Percentiles rank a stretch among this genome's conserved stretches.
Conservation (phyloP, 805 yeast species). For the Deakozyma indianensis region DNA sequence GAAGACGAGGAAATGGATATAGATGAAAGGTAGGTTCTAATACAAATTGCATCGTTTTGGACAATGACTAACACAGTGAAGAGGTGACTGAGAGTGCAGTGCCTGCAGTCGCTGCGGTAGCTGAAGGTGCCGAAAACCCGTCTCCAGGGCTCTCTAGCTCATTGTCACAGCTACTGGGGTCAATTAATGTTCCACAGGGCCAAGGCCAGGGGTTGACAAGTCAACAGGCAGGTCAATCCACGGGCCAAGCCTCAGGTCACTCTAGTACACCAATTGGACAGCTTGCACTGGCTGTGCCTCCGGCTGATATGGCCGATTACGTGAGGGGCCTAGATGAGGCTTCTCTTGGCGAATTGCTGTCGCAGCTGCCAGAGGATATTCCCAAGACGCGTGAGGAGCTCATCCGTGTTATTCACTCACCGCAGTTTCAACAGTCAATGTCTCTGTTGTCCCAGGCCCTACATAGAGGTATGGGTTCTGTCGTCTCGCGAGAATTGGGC, state of each 20-base stretch:
- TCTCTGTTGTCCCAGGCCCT: constrained; percentile 30
- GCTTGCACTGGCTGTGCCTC: constrained; percentile 17
- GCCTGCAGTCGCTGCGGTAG: not conserved
- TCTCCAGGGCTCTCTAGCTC: constrained; percentile 1
- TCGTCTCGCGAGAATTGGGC: not conserved
- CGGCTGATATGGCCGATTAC: constrained; percentile 21
- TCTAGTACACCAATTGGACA: not conserved
- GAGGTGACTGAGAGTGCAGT: not conserved
- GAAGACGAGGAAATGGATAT: constrained; percentile 21
- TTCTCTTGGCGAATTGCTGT: constrained; percentile 24
- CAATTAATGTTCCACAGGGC: constrained; percentile 3
- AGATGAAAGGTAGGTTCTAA: constrained; percentile 9
- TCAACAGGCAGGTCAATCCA: not conserved
- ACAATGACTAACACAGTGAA: not conserved
- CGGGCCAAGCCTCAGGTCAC: not conserved
- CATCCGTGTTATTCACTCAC: constrained; percentile 30
- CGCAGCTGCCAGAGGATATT: constrained; percentile 30
- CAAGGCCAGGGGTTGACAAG: too few relatives aligned
- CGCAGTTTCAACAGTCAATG: constrained; percentile 32
- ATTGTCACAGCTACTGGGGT: constrained; percentile 2
- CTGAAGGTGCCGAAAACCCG: not conserved
- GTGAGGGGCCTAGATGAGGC: constrained; percentile 19
- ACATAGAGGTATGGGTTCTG: not conserved
- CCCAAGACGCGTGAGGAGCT: constrained; percentile 26
- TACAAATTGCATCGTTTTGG: not conserved